These are phyloP conservation scores for Acephala macrosclerotiorum DNA, from an alignment of 2,329 filamentous ascomycete genomes.

Conservation along the genomic window DNA sequence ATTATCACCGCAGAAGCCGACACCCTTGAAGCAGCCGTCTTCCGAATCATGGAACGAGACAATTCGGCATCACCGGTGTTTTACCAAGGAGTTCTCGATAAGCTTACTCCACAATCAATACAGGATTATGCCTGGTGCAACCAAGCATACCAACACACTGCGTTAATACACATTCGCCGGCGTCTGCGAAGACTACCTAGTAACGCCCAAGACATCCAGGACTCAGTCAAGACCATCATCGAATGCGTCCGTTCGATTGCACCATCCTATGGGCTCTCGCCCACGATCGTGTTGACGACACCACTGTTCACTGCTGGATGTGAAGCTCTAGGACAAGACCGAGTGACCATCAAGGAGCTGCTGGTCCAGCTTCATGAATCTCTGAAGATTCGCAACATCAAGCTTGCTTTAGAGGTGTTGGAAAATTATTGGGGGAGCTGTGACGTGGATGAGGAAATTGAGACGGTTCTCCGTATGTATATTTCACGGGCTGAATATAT, in stretches of 20 bases:
- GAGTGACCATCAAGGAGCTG: conserved; percentile 44
- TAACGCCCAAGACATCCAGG: conserved; percentile 16
- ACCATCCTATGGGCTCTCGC: conserved; percentile 48
- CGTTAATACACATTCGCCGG: conserved; percentile 51
- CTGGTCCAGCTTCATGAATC: conserved; percentile 47
- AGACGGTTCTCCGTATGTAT: conserved; percentile 46
- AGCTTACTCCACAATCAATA: conserved; percentile 32
- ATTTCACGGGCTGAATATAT: background rate
- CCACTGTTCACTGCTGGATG: conserved; percentile 52
- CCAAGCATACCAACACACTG: conserved; percentile 51
- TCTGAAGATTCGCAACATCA: conserved; percentile 50
- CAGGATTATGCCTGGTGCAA: conserved; percentile 50
- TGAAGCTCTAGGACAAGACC: conserved; percentile 48
- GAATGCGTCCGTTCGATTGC: conserved; percentile 48
- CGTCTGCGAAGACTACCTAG: conserved; percentile 45
- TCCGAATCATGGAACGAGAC: conserved; percentile 45
- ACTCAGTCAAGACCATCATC: conserved; percentile 44
- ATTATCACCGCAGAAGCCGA: conserved; percentile 41
- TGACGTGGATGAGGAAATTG: conserved; percentile 48
- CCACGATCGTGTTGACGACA: conserved; percentile 51
- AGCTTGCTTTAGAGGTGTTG: conserved; percentile 49
- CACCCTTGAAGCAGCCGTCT: conserved; percentile 45
- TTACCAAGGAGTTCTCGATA: conserved; percentile 32
- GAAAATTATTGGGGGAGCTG: conserved; percentile 45
- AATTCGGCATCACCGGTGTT: conserved; percentile 41